Conservation (phyloP, 345 rosid genomes). For the Salix caprea region DNA sequence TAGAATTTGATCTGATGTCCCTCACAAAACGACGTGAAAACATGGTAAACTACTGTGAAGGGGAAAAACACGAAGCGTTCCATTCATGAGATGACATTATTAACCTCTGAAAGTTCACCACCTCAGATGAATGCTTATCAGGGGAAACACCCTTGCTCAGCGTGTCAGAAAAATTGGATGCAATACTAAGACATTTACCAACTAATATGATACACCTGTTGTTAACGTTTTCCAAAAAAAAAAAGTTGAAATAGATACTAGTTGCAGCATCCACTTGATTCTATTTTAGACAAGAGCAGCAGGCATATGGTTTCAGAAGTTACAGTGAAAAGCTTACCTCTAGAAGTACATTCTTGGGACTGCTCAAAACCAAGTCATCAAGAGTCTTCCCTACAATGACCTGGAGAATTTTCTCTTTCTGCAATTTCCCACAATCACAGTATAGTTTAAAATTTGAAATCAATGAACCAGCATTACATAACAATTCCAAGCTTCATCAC, state of each 20-base stretch:
- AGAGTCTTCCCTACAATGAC: slow-evolving; percentile 76
- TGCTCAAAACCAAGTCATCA: slow-evolving; percentile 66
- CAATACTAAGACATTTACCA: too few species aligned
- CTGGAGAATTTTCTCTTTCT: slow-evolving; percentile 52
- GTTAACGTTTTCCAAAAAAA: not conserved
- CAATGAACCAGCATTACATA: not conserved
- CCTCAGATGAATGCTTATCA: too few species aligned
- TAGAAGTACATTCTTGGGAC: slow-evolving; percentile 63
- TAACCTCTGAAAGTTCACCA: too few species aligned
- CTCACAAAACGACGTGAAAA: too few species aligned
- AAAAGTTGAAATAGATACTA: not conserved
- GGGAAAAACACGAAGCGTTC: too few species aligned
- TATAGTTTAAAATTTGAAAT: not conserved
- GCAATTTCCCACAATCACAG: slow-evolving; percentile 24
- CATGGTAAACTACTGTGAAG: too few species aligned
- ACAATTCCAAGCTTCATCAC: slow-evolving; percentile 1
- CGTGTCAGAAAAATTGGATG: too few species aligned
- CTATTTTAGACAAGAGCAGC: not conserved
- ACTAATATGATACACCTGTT: slow-evolving; percentile 74
- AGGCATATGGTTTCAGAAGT: not conserved
- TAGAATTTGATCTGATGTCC: too few species aligned
- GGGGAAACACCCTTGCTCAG: too few species aligned
- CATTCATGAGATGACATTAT: too few species aligned
- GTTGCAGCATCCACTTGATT: not conserved
- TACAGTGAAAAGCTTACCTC: slow-evolving; percentile 48